phyloP scores from a whole-genome alignment of 2,329 filamentous ascomycete species.

The Alternaria arborescens region DNA sequence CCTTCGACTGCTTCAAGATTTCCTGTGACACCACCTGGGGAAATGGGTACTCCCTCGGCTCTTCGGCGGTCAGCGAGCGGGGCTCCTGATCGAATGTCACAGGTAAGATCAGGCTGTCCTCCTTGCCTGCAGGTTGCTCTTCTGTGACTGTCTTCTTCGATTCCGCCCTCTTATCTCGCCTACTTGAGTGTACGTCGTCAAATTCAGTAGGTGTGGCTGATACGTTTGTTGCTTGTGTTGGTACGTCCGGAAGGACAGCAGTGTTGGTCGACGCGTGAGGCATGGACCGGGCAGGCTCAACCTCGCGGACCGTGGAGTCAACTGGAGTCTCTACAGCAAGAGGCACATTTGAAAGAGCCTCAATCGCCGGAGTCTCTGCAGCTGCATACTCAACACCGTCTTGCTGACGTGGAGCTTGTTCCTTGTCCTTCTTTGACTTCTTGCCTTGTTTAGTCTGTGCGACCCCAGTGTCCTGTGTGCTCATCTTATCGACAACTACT shows the following conservation, averaged over 20 bases:
- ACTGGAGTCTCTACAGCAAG: conserved; percentile 44
- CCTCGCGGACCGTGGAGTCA: conserved; percentile 32
- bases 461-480: conserved; percentile 6
- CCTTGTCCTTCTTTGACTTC: conserved; percentile 44
- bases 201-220: conserved; percentile 7
- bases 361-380: conserved; percentile 44
- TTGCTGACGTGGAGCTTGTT: conserved; percentile 33
- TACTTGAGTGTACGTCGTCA: conserved; percentile 28
- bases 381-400: conserved; percentile 41
- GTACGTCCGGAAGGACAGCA: not conserved
- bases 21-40: conserved; percentile 27
- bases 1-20: not conserved
- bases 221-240: not conserved
- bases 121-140: conserved; percentile 2
- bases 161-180: conserved; percentile 37
- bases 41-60: conserved; percentile 41
- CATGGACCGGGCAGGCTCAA: conserved; percentile 21
- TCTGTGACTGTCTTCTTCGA: conserved; percentile 18
- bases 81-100: conserved; percentile 27
- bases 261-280: conserved; percentile 9
- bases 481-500: not conserved
- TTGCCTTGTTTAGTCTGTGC: conserved; percentile 36
- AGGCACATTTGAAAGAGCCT: conserved; percentile 42
- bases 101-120: conserved; percentile 16
- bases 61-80: conserved; percentile 19